phyloP scores from a whole-genome alignment of 208 protist genomes.

The Crithidia fasciculata region DNA sequence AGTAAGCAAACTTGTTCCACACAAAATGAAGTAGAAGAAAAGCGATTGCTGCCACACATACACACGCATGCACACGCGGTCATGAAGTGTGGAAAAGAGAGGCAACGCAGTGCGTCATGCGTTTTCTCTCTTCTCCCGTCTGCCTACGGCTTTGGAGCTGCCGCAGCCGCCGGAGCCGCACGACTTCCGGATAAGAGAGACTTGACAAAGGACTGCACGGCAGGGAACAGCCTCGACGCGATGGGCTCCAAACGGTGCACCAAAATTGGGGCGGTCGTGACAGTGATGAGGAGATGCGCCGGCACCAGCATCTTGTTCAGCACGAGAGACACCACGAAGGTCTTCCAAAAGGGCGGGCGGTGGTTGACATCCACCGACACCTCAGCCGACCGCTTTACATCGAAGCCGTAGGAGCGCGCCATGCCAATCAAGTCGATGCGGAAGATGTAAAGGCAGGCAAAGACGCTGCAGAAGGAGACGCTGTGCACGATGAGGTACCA shows the following conservation, averaged over 20 bases:
- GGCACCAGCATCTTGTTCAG: slow-evolving; percentile 88
- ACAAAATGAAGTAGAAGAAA: no score
- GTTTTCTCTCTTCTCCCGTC: background rate
- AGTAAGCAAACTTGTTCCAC: no score
- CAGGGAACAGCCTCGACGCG: slow-evolving; percentile 50
- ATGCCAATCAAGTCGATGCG: slow-evolving; percentile 70
- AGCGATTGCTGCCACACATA: no score
- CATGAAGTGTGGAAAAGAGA: background rate
- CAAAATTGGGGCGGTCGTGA: slow-evolving; percentile 68
- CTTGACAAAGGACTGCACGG: slow-evolving; percentile 29
- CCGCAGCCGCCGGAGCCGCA: slow-evolving; percentile 9
- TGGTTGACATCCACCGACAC: slow-evolving; percentile 25
- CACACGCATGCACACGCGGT: background rate
- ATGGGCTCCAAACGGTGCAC: slow-evolving; percentile 74
- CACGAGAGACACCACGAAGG: slow-evolving; percentile 63
- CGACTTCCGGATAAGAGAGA: slow-evolving; percentile 14
- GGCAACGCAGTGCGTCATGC: background rate
- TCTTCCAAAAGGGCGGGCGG: slow-evolving; percentile 69
- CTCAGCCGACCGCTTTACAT: slow-evolving; percentile 44
- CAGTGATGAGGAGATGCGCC: slow-evolving; percentile 64
- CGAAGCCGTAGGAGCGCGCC: slow-evolving; percentile 73
- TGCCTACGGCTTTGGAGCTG: background rate
- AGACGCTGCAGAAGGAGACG: slow-evolving; percentile 51
- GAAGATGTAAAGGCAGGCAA: slow-evolving; percentile 76
- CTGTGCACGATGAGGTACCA: slow-evolving; percentile 87